A percentile compares a stretch with the other conserved stretches of the same genome.
Evolutionary conservation across 352 stramenopile genomes (phyloP).

Genomic region (Phytophthora citricola): DNA sequence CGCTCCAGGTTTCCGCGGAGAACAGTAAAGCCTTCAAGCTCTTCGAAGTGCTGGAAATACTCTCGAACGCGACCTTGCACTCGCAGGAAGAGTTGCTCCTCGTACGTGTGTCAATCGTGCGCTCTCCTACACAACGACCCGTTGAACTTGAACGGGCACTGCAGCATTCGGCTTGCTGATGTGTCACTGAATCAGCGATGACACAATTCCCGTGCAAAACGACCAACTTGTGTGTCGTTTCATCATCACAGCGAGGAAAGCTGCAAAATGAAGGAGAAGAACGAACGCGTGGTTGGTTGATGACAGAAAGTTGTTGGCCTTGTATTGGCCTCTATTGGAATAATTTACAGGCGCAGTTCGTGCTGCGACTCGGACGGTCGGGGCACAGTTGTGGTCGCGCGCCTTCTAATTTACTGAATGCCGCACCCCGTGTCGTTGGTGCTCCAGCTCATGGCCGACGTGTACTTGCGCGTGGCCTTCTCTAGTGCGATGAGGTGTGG

Average conservation of each 20-base stretch:
- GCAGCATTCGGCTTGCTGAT: conserved; percentile 1
- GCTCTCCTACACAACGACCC: background rate
- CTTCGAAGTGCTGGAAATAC: conserved; percentile 49
- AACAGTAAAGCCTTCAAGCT: conserved; percentile 51
- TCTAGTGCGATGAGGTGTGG: conserved; percentile 80
- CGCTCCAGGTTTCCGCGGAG: conserved; percentile 42
- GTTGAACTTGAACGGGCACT: conserved; percentile 1
- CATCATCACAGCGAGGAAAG: conserved; percentile 6
- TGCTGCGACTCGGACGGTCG: conserved; percentile 18
- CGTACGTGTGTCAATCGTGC: conserved; percentile 34
- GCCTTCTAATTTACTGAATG: conserved; percentile 56
- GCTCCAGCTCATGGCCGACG: conserved; percentile 51
- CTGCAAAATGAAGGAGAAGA: background rate
- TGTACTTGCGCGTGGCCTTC: conserved; percentile 69
- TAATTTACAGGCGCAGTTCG: conserved; percentile 48
- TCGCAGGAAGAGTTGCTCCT: conserved; percentile 46
- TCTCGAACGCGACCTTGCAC: conserved; percentile 34
- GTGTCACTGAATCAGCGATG: conserved; percentile 8
- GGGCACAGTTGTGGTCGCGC: conserved; percentile 10
- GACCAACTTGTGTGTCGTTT: conserved; percentile 2
- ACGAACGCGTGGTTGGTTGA: background rate
- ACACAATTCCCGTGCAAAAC: background rate
- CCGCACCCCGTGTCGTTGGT: conserved; percentile 47
- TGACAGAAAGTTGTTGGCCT: conserved; percentile 29
- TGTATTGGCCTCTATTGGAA: conserved; percentile 46